Conservation (phyloP, 257 asterid genomes). For the Orobanche coerulescens region DNA sequence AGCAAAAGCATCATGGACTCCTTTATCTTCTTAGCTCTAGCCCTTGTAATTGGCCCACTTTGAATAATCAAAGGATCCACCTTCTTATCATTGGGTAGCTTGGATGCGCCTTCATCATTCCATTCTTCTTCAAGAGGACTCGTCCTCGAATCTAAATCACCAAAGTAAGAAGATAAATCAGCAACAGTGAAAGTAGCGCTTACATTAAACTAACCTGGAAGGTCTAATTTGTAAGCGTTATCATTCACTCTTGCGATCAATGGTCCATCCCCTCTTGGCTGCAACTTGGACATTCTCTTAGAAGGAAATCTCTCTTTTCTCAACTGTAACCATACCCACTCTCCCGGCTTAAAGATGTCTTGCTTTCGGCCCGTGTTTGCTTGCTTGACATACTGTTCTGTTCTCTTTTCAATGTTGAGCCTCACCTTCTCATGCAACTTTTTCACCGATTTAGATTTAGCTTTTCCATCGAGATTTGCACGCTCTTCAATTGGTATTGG, state of each 20-base stretch:
- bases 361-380: background rate
- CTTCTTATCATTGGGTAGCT: background rate
- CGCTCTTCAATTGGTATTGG: background rate
- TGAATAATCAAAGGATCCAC: background rate
- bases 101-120: background rate
- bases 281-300: background rate
- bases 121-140: background rate
- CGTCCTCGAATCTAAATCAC: background rate
- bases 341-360: background rate
- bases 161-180: background rate
- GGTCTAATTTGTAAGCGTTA: background rate
- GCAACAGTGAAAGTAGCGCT: background rate
- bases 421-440: background rate
- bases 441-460: background rate
- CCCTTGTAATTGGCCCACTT: background rate
- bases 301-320: background rate
- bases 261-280: background rate
- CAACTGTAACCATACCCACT: background rate
- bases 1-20: background rate
- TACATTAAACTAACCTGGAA: background rate
- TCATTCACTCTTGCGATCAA: background rate
- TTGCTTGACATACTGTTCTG: background rate
- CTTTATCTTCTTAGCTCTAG: background rate
- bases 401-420: background rate
- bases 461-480: background rate